Evolutionary conservation across 768 basidiomycete genomes (phyloP), one percentile per base, ranked within the genome.

Genomic region (Porphyrellus cyaneotinctus): DNA sequence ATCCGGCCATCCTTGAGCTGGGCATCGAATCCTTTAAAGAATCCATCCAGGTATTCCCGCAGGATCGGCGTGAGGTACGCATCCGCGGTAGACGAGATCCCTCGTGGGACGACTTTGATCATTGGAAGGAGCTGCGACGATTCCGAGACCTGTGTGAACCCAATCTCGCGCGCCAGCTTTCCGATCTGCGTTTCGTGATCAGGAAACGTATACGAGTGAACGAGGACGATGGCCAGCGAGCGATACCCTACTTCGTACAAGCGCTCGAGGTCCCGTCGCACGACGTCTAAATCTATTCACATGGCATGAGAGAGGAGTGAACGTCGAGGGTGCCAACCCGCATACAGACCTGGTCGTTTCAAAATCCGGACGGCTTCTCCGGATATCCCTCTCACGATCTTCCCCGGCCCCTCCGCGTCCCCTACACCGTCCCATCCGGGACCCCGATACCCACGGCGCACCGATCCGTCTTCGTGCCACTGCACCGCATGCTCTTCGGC

Each of bases 31-130:
- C 93, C 93, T 33, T 74, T 70, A 70, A 94, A 95, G 75, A 97
- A 97, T 0, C 92, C 92, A 56, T 93, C 88, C 5, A 97, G 78
- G 63, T 97, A 97, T 13, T 83, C 78, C 11, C 77, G 70, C 23
- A 97, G 71, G 56, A 97, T 88, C 14, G 95, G 95, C 0, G 94
- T 97, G 35, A 97, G 83, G 68, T 97, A 97, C 1, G 95, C 95
- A 60, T 97, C 95, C 1, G 92, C 95, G 0, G 93, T 95, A 1
- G 91, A 88, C 0, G 92, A 95, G 11, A 88, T 84, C 2, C 92
- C 95, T 0, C 95, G 87, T 2, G 93, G 89, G 11, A 97, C 91
- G 79, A 95, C 88, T 72, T 93, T 93, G 76, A 95, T 95, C 89
- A 92, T 92, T 3, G 92, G 89, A 26, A 91, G 78, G n/a, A 95